phyloP scores from a whole-genome alignment of 1,139 yeast genomes.

The Magnusiomyces fungicola region DNA sequence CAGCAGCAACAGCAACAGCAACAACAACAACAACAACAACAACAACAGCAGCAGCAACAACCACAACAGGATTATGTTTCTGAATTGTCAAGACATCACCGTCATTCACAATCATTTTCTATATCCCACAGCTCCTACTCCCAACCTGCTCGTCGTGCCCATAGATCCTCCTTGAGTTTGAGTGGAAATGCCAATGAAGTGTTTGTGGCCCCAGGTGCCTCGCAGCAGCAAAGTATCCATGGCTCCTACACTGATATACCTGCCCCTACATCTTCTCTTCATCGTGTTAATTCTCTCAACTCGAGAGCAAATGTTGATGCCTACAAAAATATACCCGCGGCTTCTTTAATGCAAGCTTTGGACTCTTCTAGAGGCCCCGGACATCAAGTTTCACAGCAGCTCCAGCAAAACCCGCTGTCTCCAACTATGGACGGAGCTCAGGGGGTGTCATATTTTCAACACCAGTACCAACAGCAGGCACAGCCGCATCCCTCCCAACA shows the following conservation, averaged over 20 bases:
- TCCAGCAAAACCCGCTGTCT: too few relatives aligned
- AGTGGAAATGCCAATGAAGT: background rate
- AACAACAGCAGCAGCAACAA: conserved; percentile 9
- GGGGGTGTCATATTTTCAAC: background rate
- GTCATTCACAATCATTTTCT: conserved; percentile 4
- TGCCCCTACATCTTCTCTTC: background rate
- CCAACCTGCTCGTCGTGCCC: conserved; percentile 1
- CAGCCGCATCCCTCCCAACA: background rate
- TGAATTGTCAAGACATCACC: conserved; percentile 15
- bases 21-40: conserved; percentile 4
- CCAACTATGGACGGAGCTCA: background rate
- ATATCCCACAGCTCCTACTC: background rate
- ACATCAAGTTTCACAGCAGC: too few relatives aligned
- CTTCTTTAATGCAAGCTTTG: conserved; percentile 1
- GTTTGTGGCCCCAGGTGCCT: background rate
- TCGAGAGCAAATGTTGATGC: too few relatives aligned
- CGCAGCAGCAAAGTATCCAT: too few relatives aligned
- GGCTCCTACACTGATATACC: too few relatives aligned
- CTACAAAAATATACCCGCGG: too few relatives aligned
- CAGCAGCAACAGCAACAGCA: too few relatives aligned
- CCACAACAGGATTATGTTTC: conserved; percentile 15
- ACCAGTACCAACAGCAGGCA: conserved; percentile 3
- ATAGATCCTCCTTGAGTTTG: background rate
- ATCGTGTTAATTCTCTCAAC: background rate
- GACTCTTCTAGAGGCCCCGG: too few relatives aligned